These are phyloP conservation scores for Tuber brumale DNA, from an alignment of 495 filamentous ascomycete genomes.

Conservation along the genomic window DNA sequence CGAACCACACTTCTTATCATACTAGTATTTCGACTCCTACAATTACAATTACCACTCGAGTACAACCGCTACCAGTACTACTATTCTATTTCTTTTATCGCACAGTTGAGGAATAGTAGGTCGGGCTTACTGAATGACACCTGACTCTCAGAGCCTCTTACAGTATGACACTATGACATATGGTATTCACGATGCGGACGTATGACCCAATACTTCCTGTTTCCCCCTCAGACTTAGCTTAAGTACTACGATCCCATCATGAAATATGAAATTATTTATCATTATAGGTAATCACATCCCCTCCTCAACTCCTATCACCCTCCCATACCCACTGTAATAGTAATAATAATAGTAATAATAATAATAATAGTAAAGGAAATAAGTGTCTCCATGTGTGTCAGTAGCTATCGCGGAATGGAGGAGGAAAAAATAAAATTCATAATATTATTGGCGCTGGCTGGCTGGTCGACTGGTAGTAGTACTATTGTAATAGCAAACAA, in stretches of 20 bases:
- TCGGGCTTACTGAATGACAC: not conserved
- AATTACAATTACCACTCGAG: not conserved
- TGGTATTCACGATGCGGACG: not conserved
- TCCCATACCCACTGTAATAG: not conserved
- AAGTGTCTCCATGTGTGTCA: not conserved
- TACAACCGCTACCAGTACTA: not conserved
- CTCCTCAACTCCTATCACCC: not conserved
- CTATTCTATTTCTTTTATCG: not conserved
- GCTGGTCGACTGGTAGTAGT: not conserved
- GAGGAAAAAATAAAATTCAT: not conserved
- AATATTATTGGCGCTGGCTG: not conserved
- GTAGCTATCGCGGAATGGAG: not conserved
- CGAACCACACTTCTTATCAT: not conserved
- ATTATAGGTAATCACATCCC: not conserved
- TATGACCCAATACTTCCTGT: not conserved
- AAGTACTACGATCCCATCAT: not conserved
- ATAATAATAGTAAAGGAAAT: not conserved
- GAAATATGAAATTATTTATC: not conserved
- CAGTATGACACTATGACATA: not conserved
- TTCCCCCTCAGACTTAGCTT: not conserved
- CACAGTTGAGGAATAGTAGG: not conserved
- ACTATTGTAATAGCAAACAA: not conserved
- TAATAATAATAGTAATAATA: not conserved
- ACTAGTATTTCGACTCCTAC: not conserved
- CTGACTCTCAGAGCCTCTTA: not conserved